A percentile compares a stretch with the other conserved stretches of the same genome.
These are phyloP conservation scores for Gossypium trilobum DNA, from an alignment of 441 rosid genomes.

Conservation along the genomic window DNA sequence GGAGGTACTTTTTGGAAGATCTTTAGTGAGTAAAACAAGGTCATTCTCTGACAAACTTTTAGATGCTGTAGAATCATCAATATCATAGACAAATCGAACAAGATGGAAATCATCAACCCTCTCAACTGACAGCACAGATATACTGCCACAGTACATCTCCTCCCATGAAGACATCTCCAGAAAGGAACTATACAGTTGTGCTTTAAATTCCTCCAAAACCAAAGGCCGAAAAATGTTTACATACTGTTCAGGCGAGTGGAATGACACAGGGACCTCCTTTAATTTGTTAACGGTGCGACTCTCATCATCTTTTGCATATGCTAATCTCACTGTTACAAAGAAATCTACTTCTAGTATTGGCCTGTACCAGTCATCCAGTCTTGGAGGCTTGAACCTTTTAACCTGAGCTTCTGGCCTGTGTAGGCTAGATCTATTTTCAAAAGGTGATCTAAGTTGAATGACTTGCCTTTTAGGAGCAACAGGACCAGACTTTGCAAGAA, in stretches of 20 bases:
- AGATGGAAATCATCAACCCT: slow-evolving; percentile 96
- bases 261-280: slow-evolving; percentile 81
- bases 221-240: slow-evolving; percentile 76
- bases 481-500: slow-evolving; percentile 41
- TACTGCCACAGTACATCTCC: slow-evolving; percentile 62
- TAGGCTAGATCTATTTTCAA: slow-evolving; percentile 48
- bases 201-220: slow-evolving; percentile 95
- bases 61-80: slow-evolving; percentile 41
- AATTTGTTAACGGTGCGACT: slow-evolving; percentile 37
- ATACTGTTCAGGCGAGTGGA: slow-evolving; percentile 78
- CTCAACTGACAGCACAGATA: slow-evolving; percentile 87
- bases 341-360: slow-evolving; percentile 81
- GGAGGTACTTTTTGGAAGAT: slow-evolving; percentile 44
- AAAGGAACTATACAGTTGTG: slow-evolving; percentile 77
- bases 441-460: slow-evolving; percentile 77
- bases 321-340: slow-evolving; percentile 61
- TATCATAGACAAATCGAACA: slow-evolving; percentile 89
- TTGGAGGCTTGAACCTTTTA: slow-evolving; percentile 82
- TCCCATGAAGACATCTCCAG: slow-evolving; percentile 80
- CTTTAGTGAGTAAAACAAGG: slow-evolving; percentile 84
- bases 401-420: slow-evolving; percentile 48
- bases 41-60: slow-evolving; percentile 82
- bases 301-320: slow-evolving; percentile 43
- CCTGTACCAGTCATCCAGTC: slow-evolving; percentile 94
- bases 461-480: slow-evolving; percentile 74